Evolutionary conservation across 306 rosid genomes (phyloP), one percentile per base, ranked within the genome.

Genomic region (Gastrolobium bilobum): DNA sequence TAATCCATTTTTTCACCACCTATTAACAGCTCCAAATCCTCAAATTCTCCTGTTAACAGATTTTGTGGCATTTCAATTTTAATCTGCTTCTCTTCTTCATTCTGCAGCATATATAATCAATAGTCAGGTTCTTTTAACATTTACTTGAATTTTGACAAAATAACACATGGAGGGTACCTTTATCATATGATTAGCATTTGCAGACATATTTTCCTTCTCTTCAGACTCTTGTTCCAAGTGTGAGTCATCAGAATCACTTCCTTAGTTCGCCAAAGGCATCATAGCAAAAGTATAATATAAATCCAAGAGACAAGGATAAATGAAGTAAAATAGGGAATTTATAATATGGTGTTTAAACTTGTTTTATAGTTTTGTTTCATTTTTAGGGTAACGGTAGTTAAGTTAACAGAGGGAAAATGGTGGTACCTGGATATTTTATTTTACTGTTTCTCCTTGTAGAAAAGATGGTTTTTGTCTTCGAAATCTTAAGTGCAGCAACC

Each of bases 401-500:
- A 15, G 11, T 11, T 63, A 39, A 10, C 4, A 11, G 14, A 38
- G 39, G 14, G 15, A 54, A 64, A 6, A n/a, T 62, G 29, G 59
- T 61, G 65, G 10, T 30, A 86, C 90, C 88, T 68, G 70, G 40
- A 38, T 77, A 78, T 20, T 61, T 52, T 50, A 44, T 15, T 2
- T 9, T 3, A 13, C 34, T n/a, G 11, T 61, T 75, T 31, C 76
- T 80, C 67, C 77, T 73, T 14, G 15, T 38, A n/a, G 65, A 20
- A 76, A 64, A 54, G 5, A 31, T 63, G 56, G 43, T 10, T 77
- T 77, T 82, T 44, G 42, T 77, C 4, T 15, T 76, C 2, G 86
- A 80, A 77, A 80, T 72, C 62, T 54, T 73, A 73, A 77, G 76
- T 40, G 86, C 83, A 59, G 86, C 81, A 80, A 86, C 34, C 15